Base-by-base conservation (phyloP, 140 eudicot genomes). In the Bidens hawaiensis region DNA sequence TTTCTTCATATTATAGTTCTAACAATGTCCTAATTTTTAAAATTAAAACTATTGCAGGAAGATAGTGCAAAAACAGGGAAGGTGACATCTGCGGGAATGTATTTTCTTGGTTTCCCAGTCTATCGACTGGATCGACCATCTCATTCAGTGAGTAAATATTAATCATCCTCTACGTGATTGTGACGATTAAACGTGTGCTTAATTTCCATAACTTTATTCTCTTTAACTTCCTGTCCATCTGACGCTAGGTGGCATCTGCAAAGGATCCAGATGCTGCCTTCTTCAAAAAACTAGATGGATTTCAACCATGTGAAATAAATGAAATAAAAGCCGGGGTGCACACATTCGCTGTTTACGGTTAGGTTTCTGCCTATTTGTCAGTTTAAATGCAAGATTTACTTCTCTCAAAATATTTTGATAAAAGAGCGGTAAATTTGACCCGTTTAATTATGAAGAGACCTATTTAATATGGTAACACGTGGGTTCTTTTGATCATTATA, bases 11-110 rank as follows among this genome's bases (percentile, higher is more conserved):
- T 26, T 2, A n/a, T n/a, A 43, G 5, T 56, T 27, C 42, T 24
- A 59, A 16, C 10, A 33, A 10, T 12, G 13, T 34, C 19, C 21
- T 36, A 51, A 47, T 59, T 10, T 22, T 7, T 48, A 48, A 2
- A 24, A 34, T 67, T n/a, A n/a, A n/a, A n/a, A n/a, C 52, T n/a
- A n/a, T 70, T 56, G 62, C 60, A 93, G 96, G 99, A 88, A 71
- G 99, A 93, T 73, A 83, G 95, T 69, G 75, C 77, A 74, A 93
- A 83, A 78, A 75, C 94, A 48, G 93, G 96, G 60, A 93, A 88
- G 77, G 84, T 85, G 70, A 93, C 96, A 62, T 79, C 89, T n/a
- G 99, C 99, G 9, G 99, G 99, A 75, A 85, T 93, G 99, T 93
- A 80, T 79, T 93, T 93, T 83, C 85, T 88, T 47, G 96, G 99